These are phyloP conservation scores for Aquilaria agallochum DNA, from an alignment of 441 rosid species.

Conservation along the genomic window DNA sequence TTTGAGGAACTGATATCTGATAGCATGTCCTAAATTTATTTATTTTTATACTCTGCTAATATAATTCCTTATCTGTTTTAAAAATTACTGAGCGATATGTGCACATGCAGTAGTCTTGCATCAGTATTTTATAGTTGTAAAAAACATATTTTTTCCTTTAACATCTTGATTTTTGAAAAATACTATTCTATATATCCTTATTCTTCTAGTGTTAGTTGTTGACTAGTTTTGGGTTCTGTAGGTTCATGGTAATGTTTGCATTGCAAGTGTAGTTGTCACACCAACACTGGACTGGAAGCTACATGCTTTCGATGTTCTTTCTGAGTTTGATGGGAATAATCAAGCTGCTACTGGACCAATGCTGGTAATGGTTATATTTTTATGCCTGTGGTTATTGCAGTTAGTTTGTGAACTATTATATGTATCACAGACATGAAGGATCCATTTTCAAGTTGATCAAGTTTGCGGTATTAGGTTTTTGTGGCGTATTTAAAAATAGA, in stretches of 20 bases:
- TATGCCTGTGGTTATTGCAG: no score
- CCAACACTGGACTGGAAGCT: slow-evolving; percentile 99
- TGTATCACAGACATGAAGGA: no score
- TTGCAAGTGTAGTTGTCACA: slow-evolving; percentile 94
- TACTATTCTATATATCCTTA: neutral
- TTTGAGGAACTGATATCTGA: neutral
- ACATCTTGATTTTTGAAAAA: neutral
- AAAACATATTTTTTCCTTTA: no score
- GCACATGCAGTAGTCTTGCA: no score
- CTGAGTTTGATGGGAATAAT: slow-evolving; percentile 92
- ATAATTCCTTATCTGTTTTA: no score
- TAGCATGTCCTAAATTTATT: neutral
- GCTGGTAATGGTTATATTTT: slow-evolving; percentile 69
- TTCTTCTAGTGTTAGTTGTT: slow-evolving; percentile 12
- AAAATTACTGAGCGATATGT: neutral
- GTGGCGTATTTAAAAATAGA: no score
- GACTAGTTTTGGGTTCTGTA: slow-evolving; percentile 30
- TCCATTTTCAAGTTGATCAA: no score
- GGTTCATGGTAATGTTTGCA: slow-evolving; percentile 98
- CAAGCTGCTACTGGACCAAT: slow-evolving; percentile 82
- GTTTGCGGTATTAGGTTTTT: no score
- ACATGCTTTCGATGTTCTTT: slow-evolving; percentile 94
- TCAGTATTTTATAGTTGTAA: no score
- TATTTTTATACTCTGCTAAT: neutral
- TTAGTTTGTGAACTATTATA: no score